A percentile compares a stretch with the other conserved stretches of the same genome.
These are phyloP conservation scores for Hypomyces perniciosus DNA, from an alignment of 2,329 filamentous ascomycete species.

Conservation along the genomic window DNA sequence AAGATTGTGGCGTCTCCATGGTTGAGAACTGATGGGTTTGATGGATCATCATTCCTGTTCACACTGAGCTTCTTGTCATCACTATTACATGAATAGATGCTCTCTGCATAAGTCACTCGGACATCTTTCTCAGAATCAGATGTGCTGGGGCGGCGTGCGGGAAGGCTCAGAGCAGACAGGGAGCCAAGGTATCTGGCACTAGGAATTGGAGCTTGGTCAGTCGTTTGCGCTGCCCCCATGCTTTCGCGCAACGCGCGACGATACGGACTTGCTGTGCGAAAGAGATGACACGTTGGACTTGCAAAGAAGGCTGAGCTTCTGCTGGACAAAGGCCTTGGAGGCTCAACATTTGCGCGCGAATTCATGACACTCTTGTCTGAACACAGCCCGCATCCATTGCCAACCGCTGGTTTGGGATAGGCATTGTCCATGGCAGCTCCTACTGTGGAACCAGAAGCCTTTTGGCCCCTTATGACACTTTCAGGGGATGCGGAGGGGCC, in stretches of 20 bases:
- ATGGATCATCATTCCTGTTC: neutral
- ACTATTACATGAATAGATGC: slow-evolving; percentile 39
- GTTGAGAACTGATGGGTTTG: neutral
- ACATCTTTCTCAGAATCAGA: slow-evolving; percentile 34
- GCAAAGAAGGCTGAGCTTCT: slow-evolving; percentile 46
- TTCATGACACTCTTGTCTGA: slow-evolving; percentile 8
- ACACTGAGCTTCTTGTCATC: slow-evolving; percentile 17
- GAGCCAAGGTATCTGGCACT: slow-evolving; percentile 36
- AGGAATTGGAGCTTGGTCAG: slow-evolving; percentile 18
- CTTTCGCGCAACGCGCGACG: slow-evolving; percentile 44
- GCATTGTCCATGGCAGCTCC: slow-evolving; percentile 4
- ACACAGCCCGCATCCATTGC: slow-evolving; percentile 10
- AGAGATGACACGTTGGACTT: slow-evolving; percentile 45
- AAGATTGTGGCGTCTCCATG: slow-evolving; percentile 13
- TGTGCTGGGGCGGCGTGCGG: slow-evolving; percentile 34
- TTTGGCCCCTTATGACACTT: neutral
- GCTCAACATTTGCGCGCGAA: slow-evolving; percentile 13
- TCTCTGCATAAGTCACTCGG: slow-evolving; percentile 39
- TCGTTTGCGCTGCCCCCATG: slow-evolving; percentile 33
- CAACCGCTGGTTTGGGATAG: slow-evolving; percentile 12
- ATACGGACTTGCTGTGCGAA: slow-evolving; percentile 51
- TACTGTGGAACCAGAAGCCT: neutral
- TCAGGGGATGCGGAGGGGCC: neutral
- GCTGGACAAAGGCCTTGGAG: slow-evolving; percentile 29
- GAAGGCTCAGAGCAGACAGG: slow-evolving; percentile 34